Evolutionary conservation across 2,329 filamentous ascomycete species (phyloP).

Genomic region (Tolypocladium paradoxum): DNA sequence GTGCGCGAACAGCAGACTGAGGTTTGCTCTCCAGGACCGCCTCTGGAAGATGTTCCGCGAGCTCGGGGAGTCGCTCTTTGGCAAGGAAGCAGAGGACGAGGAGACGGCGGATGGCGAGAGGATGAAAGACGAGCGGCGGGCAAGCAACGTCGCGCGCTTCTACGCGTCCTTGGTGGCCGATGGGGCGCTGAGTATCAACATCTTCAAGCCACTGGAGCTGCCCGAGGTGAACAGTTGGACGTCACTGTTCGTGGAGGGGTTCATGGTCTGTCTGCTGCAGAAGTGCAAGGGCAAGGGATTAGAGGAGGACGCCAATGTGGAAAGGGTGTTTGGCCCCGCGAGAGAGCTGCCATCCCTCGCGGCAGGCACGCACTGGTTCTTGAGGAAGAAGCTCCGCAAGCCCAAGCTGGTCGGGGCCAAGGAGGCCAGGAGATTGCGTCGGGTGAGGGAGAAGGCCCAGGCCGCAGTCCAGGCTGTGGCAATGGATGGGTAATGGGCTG

Average conservation of each 20-base stretch:
- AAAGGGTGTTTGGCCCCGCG: slow-evolving; percentile 55
- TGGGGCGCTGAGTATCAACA: slow-evolving; percentile 32
- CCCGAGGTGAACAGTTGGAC: slow-evolving; percentile 67
- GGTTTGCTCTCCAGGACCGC: slow-evolving; percentile 77
- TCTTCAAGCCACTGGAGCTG: slow-evolving; percentile 65
- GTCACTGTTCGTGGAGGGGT: slow-evolving; percentile 65
- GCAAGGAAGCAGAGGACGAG: slow-evolving; percentile 49
- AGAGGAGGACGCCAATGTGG: slow-evolving; percentile 46
- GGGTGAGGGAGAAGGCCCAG: slow-evolving; percentile 22
- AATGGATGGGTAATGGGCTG: not conserved
- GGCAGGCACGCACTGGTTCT: slow-evolving; percentile 66
- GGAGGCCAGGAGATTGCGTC: slow-evolving; percentile 32
- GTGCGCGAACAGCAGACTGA: slow-evolving; percentile 62
- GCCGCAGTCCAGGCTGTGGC: slow-evolving; percentile 13
- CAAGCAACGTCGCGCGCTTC: slow-evolving; percentile 43
- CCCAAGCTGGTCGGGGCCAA: slow-evolving; percentile 43
- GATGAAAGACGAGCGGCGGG: slow-evolving; percentile 35
- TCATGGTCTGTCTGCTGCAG: slow-evolving; percentile 67
- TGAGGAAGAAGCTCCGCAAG: slow-evolving; percentile 63
- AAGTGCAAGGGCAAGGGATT: slow-evolving; percentile 39
- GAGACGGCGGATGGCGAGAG: slow-evolving; percentile 35
- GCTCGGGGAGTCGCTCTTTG: slow-evolving; percentile 71
- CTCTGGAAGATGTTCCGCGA: slow-evolving; percentile 78
- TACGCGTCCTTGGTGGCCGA: slow-evolving; percentile 40
- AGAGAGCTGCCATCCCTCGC: slow-evolving; percentile 57